Conservation (phyloP, 768 basidiomycete species). For the Lactarius psammicola region DNA sequence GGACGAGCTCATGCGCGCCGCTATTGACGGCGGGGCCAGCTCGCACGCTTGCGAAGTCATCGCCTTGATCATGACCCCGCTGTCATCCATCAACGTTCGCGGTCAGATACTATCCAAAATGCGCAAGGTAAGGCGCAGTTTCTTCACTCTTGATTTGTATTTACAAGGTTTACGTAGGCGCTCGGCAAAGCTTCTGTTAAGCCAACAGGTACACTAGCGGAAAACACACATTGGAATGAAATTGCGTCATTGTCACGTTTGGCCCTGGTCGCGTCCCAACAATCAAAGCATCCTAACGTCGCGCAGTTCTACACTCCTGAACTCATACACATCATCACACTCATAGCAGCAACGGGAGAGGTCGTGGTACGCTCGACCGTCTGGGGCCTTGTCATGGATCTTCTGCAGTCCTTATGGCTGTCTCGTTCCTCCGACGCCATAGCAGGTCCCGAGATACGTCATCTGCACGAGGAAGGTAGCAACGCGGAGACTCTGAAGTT, state of each 20-base stretch:
- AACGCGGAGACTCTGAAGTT: conserved; percentile 56
- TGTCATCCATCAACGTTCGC: conserved; percentile 75
- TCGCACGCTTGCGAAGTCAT: conserved; percentile 73
- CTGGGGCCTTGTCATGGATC: conserved; percentile 78
- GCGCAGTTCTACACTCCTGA: conserved; percentile 83
- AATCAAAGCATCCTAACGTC: conserved; percentile 58
- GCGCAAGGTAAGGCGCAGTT: conserved; percentile 56
- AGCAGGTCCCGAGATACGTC: conserved; percentile 53
- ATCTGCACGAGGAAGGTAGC: conserved; percentile 60
- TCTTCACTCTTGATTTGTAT: not conserved
- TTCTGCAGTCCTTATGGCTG: conserved; percentile 73
- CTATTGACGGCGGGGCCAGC: conserved; percentile 79
- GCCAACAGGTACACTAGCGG: conserved; percentile 58
- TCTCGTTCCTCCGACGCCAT: conserved; percentile 56
- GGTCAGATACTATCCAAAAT: conserved; percentile 76
- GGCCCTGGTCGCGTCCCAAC: conserved; percentile 67
- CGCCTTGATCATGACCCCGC: conserved; percentile 65
- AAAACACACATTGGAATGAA: conserved; percentile 78
- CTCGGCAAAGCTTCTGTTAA: conserved; percentile 70
- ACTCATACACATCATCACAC: conserved; percentile 71
- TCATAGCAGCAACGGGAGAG: conserved; percentile 76
- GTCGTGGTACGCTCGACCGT: conserved; percentile 73
- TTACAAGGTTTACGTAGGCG: conserved; percentile 43
- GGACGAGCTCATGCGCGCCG: conserved; percentile 77
- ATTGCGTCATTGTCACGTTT: conserved; percentile 78